Percentiles rank a stretch among this genome's conserved stretches.
Conservation (phyloP, 2,329 filamentous ascomycete species). For the Alternaria sp. region DNA sequence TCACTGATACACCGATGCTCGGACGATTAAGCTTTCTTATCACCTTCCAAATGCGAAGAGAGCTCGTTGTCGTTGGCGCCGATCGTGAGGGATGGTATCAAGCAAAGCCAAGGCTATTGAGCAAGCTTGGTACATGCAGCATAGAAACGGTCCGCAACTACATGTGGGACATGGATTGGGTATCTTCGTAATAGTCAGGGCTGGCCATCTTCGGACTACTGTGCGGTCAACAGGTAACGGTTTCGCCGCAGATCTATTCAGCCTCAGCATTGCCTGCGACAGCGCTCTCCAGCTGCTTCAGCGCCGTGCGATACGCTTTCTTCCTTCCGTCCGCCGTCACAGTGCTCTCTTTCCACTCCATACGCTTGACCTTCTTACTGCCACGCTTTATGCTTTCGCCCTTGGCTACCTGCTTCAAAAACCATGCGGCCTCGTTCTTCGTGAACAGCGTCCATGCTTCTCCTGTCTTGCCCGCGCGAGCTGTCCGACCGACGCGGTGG, state of each 20-base stretch:
- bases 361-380: conserved; percentile 55
- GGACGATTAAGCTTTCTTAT: neutral
- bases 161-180: conserved; percentile 4
- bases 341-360: conserved; percentile 53
- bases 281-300: conserved; percentile 70
- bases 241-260: conserved; percentile 7
- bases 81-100: neutral
- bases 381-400: conserved; percentile 61
- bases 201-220: neutral
- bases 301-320: conserved; percentile 60
- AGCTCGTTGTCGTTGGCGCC: neutral
- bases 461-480: conserved; percentile 78
- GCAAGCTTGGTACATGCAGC: conserved; percentile 25
- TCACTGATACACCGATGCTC: neutral
- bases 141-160: neutral
- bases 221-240: neutral
- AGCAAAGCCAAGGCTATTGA: conserved; percentile 20
- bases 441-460: conserved; percentile 87
- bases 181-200: neutral
- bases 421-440: conserved; percentile 87
- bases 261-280: conserved; percentile 53
- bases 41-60: neutral
- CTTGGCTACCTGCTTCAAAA: conserved; percentile 82
- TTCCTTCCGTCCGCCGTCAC: conserved; percentile 53
- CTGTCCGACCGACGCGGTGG: conserved; percentile 90